Conservation (phyloP, 1,284 basidiomycete species). For the Singerocomus rubriflavus region DNA sequence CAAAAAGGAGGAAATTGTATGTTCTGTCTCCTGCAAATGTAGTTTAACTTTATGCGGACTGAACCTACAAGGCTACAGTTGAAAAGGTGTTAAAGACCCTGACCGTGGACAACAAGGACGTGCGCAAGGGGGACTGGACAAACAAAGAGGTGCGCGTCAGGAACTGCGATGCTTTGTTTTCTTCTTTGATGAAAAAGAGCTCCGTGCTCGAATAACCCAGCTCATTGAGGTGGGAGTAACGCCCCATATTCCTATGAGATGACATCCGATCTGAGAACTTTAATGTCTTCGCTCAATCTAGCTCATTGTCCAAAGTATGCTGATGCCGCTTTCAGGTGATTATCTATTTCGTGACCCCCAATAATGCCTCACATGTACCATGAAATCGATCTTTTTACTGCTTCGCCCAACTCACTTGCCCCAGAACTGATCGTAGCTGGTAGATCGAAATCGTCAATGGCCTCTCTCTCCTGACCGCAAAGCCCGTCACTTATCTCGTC, state of each 20-base stretch:
- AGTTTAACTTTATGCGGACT: constrained; percentile 14
- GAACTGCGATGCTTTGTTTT: not conserved
- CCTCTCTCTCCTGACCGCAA: constrained; percentile 91
- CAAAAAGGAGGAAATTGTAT: constrained; percentile 92
- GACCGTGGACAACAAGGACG: constrained; percentile 84
- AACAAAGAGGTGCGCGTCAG: constrained; percentile 87
- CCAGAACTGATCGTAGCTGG: constrained; percentile 17
- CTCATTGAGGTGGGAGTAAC: constrained; percentile 74
- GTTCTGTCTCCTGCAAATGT: constrained; percentile 26
- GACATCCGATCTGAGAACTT: constrained; percentile 44
- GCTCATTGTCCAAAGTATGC: not conserved
- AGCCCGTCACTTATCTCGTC: constrained; percentile 97
- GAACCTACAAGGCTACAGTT: constrained; percentile 61
- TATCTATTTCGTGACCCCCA: constrained; percentile 21
- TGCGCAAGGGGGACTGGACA: constrained; percentile 92
- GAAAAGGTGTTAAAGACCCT: constrained; percentile 85
- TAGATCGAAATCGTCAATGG: constrained; percentile 97
- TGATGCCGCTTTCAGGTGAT: constrained; percentile 22
- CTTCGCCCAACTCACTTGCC: constrained; percentile 3
- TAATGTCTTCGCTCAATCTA: not conserved
- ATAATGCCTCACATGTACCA: constrained; percentile 63
- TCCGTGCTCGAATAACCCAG: constrained; percentile 73
- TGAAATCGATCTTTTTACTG: constrained; percentile 49
- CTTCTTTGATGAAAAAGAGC: constrained; percentile 76
- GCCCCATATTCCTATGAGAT: constrained; percentile 70